Evolutionary conservation across 2,329 filamentous ascomycete genomes (phyloP), one percentile per base, ranked within the genome.

Genomic region (Arthrocladium fulminans): DNA sequence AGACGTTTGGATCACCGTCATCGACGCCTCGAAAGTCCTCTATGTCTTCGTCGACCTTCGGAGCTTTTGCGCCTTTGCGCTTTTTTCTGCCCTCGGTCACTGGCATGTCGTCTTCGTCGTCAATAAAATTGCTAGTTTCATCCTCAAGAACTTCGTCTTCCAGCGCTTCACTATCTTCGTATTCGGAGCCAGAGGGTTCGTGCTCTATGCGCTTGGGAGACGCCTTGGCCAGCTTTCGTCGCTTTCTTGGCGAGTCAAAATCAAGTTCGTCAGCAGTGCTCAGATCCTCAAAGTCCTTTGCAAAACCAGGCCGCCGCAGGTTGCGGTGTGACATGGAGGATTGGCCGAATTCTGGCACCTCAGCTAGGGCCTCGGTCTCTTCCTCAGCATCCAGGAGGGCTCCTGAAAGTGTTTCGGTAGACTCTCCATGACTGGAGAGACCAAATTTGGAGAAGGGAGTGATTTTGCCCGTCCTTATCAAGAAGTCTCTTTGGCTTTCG

Each of bases 401-500:
- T 60, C 89, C 82, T 9, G 84, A 83, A 13, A 95, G 71, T 51
- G 82, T 83, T 1, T 83, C 83, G 38, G 82, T 74, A 2, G 81
- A 73, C 2, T 76, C 79, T 23, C 78, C 72, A 2, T 73, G 61
- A 20, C 60, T 73, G 1, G 81, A 74, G 12, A 79, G 75, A 22
- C 80, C 80, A 58, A 94, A 77, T 54, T 83, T 86, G 6, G 88
- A 86, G 61, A 98, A 98, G 0, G 92, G 92, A 0, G 92, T 98
- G 57, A 98, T 97, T 68, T 97, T 97, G 52, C 92, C 92, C 0
- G 90, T 98, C 23, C 92, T 81, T 42, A 98, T 92, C 40, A 98
- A 76, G 63, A 86, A 98, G 40, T 95, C 89, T 44, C 89, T 80
- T 52, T 87, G 81, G 20, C 79, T 88, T 69, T 97, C 92, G 51